Conservation (phyloP, 805 yeast genomes). For the Sugiyamaella chiloensis region DNA sequence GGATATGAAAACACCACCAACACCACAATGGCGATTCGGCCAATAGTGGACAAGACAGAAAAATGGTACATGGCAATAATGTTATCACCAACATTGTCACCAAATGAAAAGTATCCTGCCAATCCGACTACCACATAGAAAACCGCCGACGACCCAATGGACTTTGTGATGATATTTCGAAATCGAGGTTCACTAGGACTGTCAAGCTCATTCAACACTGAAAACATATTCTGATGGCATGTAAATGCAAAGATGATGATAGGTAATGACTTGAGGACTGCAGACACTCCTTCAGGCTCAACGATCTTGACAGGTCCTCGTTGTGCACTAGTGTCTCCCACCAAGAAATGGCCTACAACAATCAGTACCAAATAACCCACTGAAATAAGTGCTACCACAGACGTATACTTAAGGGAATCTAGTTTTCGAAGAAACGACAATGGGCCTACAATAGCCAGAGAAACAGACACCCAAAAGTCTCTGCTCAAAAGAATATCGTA, state of each 20-base stretch:
- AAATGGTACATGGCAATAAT: slow-evolving; percentile 74
- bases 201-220: slow-evolving; percentile 76
- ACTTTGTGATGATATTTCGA: slow-evolving; percentile 45
- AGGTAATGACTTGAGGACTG: slow-evolving; percentile 74
- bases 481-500: slow-evolving; percentile 29
- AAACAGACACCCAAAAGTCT: slow-evolving; percentile 46
- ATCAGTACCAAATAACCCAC: slow-evolving; percentile 72
- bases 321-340: slow-evolving; percentile 50
- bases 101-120: slow-evolving; percentile 83
- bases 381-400: slow-evolving; percentile 75
- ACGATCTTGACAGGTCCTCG: slow-evolving; percentile 51
- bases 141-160: slow-evolving; percentile 57
- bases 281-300: slow-evolving; percentile 41
- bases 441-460: slow-evolving; percentile 52
- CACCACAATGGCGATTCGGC: slow-evolving; percentile 74
- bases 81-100: slow-evolving; percentile 74
- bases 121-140: slow-evolving; percentile 73
- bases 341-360: slow-evolving; percentile 67
- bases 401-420: slow-evolving; percentile 82
- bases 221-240: slow-evolving; percentile 93
- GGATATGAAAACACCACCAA: slow-evolving; percentile 85
- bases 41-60: slow-evolving; percentile 65
- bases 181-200: slow-evolving; percentile 50
- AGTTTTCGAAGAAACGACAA: slow-evolving; percentile 70
- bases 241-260: slow-evolving; percentile 92